Percentiles rank a stretch among this genome's conserved stretches.
Conservation (phyloP, 441 rosid genomes). For the Gossypium aridum region DNA sequence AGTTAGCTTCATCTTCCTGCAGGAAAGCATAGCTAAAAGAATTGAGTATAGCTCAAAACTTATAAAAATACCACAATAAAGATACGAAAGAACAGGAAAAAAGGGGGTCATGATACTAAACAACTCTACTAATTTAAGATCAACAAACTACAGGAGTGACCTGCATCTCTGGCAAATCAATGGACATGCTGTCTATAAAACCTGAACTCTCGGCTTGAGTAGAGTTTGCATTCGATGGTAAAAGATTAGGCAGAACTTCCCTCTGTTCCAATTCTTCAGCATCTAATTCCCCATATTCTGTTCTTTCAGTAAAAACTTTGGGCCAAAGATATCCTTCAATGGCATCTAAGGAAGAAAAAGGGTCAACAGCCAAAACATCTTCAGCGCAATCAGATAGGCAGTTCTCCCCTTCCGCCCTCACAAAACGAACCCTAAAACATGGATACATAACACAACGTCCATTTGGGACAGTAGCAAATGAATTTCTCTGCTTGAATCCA, state of each 20-base stretch:
- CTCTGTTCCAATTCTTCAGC: conserved; percentile 28
- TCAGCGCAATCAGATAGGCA: conserved; percentile 49
- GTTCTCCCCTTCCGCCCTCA: conserved; percentile 66
- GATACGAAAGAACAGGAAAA: background rate
- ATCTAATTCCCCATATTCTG: conserved; percentile 30
- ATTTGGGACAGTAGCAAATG: conserved; percentile 64
- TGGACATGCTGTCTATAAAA: conserved; percentile 31
- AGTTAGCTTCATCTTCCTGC: conserved; percentile 35
- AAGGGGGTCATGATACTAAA: background rate
- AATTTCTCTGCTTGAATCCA: conserved; percentile 48
- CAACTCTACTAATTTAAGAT: background rate
- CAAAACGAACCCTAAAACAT: conserved; percentile 69
- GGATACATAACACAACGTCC: conserved; percentile 53
- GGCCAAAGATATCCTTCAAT: conserved; percentile 67
- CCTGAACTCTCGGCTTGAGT: conserved; percentile 24
- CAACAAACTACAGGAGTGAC: conserved; percentile 24
- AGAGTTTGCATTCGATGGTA: background rate
- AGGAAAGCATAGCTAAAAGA: conserved; percentile 4
- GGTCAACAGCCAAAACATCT: conserved; percentile 70
- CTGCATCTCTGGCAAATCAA: conserved; percentile 50
- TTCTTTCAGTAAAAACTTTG: conserved; percentile 40
- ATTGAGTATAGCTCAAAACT: background rate
- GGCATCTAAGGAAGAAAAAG: conserved; percentile 63
- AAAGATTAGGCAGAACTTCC: conserved; percentile 15
- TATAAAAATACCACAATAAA: background rate